phyloP scores from a whole-genome alignment of 202 grass and related monocot genomes.

The Cymbopogon flexuosus region DNA sequence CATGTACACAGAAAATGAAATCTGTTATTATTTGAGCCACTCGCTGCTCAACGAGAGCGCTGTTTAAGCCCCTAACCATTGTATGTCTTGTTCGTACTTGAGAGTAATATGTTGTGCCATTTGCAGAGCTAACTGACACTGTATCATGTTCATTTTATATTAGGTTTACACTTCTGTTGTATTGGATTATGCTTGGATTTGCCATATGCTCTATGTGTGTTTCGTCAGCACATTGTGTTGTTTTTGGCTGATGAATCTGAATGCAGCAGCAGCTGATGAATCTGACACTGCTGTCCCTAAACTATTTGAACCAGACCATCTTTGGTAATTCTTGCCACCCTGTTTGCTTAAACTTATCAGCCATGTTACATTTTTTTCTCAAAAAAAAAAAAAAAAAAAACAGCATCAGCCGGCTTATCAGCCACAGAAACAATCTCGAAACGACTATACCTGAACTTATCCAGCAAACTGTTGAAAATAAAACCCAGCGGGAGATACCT shows the following conservation, averaged over 20 bases:
- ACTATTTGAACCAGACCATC: not conserved
- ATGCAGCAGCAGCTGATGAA: not conserved
- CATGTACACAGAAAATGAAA: constrained; percentile 31
- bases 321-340: not conserved
- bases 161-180: not conserved
- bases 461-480: not conserved
- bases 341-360: too few species aligned
- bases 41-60: constrained; percentile 1
- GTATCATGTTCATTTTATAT: not conserved
- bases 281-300: not conserved
- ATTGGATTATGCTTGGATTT: constrained; percentile 17
- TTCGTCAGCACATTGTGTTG: not conserved
- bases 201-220: not conserved
- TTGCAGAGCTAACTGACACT: constrained; percentile 3
- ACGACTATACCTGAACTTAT: too few species aligned
- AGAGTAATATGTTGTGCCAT: constrained; percentile 7
- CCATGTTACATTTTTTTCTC: too few species aligned
- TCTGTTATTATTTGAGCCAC: constrained; percentile 27
- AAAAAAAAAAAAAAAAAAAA: too few species aligned
- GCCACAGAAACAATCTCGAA: too few species aligned
- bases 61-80: constrained; percentile 34
- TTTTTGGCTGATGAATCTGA: not conserved
- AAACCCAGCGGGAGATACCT: not conserved
- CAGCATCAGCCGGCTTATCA: too few species aligned
- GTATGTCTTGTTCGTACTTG: constrained; percentile 16